Conservation (phyloP, 2,329 filamentous ascomycete genomes). For the Diaporthe ilicicola region DNA sequence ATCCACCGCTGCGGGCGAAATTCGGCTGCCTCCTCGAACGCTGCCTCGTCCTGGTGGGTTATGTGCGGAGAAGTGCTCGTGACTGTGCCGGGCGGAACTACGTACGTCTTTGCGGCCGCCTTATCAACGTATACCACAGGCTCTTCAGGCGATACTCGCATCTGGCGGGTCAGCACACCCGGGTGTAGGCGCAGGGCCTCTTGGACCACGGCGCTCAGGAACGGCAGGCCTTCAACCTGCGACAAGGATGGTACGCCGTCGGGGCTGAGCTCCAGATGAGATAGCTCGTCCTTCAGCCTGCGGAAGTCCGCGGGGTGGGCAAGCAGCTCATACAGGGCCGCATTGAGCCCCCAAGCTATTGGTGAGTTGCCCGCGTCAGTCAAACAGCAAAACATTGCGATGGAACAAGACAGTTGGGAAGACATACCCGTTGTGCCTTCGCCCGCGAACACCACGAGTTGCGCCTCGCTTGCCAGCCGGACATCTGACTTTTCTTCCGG, state of each 20-base stretch:
- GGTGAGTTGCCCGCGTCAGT: background rate
- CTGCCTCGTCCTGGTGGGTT: conserved; percentile 36
- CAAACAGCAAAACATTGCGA: background rate
- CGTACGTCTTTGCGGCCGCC: conserved; percentile 32
- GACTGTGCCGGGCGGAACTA: conserved; percentile 35
- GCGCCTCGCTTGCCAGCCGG: conserved; percentile 39
- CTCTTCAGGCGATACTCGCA: conserved; percentile 41
- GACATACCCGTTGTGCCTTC: conserved; percentile 24
- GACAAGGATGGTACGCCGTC: conserved; percentile 28
- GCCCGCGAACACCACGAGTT: conserved; percentile 38
- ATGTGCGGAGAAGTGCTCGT: conserved; percentile 37
- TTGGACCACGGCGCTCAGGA: conserved; percentile 44
- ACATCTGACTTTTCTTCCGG: conserved; percentile 35
- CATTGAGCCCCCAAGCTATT: background rate
- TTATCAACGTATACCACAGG: conserved; percentile 39
- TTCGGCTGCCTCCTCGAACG: conserved; percentile 36
- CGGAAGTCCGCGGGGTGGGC: background rate
- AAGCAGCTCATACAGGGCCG: background rate
- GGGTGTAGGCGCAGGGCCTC: conserved; percentile 49
- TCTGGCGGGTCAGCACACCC: conserved; percentile 43
- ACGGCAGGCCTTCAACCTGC: conserved; percentile 41
- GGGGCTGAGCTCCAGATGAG: conserved; percentile 33
- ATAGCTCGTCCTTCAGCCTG: conserved; percentile 34
- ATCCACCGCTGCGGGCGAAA: conserved; percentile 40
- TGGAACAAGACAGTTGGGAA: background rate